Evolutionary conservation across 1,284 basidiomycete genomes (phyloP).

Genomic region (Phellopilus nigrolimitatus): DNA sequence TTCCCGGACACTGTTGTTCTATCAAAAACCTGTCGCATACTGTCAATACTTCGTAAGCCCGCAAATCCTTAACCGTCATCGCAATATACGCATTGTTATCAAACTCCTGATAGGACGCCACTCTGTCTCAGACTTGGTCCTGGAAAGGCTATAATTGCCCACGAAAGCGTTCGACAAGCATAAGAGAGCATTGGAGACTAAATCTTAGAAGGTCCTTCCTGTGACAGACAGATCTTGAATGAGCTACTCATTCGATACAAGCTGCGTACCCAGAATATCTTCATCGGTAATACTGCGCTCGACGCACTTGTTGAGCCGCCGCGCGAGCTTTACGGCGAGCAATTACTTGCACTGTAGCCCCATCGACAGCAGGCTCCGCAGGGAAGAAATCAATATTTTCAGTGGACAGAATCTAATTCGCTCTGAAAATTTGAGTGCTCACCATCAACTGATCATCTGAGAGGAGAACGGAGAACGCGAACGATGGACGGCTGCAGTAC

Average conservation of each 20-base stretch:
- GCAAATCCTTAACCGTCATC: slow-evolving; percentile 8
- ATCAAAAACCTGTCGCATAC: neutral
- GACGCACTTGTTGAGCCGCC: slow-evolving; percentile 45
- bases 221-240: no score
- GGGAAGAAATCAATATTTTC: no score
- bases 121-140: slow-evolving; percentile 27
- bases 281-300: slow-evolving; percentile 38
- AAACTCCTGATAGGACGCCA: slow-evolving; percentile 26
- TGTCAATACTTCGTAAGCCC: neutral
- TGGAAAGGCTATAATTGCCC: no score
- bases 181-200: no score
- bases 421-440: slow-evolving; percentile 18
- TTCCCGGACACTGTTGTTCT: neutral
- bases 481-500: slow-evolving; percentile 74
- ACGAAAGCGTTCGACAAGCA: no score
- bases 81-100: slow-evolving; percentile 27
- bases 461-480: slow-evolving; percentile 55
- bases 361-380: no score
- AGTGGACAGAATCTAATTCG: neutral
- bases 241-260: slow-evolving; percentile 1
- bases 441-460: slow-evolving; percentile 63
- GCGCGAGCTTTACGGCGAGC: slow-evolving; percentile 57
- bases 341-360: slow-evolving; percentile 66
- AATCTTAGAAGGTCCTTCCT: no score
- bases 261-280: slow-evolving; percentile 1